Conservation (phyloP, 306 rosid genomes). For the Vigna nakashimae region DNA sequence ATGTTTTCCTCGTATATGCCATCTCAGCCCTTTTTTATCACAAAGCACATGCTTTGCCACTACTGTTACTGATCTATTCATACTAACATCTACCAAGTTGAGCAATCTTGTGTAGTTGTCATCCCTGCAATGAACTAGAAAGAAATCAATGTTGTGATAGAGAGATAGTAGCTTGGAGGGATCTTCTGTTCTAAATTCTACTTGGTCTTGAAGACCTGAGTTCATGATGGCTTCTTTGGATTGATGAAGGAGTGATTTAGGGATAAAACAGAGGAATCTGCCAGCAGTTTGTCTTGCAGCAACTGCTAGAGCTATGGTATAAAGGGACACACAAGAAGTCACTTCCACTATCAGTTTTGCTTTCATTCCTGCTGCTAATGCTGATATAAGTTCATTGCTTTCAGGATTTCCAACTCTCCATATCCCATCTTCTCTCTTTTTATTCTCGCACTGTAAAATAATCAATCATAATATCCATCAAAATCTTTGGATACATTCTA, state of each 20-base stretch:
- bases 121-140: constrained; percentile 61
- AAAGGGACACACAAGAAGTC: constrained; percentile 53
- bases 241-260: constrained; percentile 52
- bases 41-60: constrained; percentile 61
- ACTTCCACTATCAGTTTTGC: constrained; percentile 70
- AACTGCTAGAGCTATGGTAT: constrained; percentile 65
- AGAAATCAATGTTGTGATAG: constrained; percentile 71
- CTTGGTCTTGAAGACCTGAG: constrained; percentile 57
- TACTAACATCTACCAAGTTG: constrained; percentile 57
- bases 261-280: constrained; percentile 59
- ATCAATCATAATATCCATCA: neutral
- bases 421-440: constrained; percentile 43
- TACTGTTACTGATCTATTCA: constrained; percentile 57
- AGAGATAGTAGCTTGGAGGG: constrained; percentile 50
- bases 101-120: constrained; percentile 54
- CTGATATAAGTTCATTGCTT: constrained; percentile 70
- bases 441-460: constrained; percentile 49
- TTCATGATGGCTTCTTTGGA: constrained; percentile 54
- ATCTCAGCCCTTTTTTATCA: constrained; percentile 49
- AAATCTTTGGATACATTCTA: neutral
- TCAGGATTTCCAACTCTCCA: constrained; percentile 59
- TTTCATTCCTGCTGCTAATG: constrained; percentile 73
- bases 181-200: constrained; percentile 68
- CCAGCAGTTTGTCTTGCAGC: constrained; percentile 68
- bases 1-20: constrained; percentile 46